Base-by-base conservation (phyloP, 2,329 filamentous ascomycete genomes). In the Didymella pinodella region DNA sequence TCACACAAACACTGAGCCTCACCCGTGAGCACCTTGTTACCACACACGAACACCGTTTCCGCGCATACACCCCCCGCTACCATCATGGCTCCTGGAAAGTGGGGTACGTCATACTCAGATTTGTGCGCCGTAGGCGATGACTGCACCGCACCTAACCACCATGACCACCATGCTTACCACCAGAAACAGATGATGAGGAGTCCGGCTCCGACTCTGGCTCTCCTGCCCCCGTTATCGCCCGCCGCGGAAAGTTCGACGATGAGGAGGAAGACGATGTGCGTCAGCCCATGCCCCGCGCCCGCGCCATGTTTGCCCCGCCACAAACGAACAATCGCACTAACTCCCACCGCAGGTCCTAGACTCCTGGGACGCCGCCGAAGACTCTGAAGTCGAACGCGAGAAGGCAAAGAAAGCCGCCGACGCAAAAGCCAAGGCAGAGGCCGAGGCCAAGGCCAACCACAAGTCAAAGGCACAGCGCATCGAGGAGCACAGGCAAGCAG, bases 351-450 rank as follows among this genome's bases (percentile, higher is more conserved):
- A 97, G 90, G 92, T 98, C 57, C 86, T 97, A 74, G 95, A 99
- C 61, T 94, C 92, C 32, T 99, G 95, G 95, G 93, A 98, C 73
- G 94, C 92, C 58, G 93, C 91, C 68, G 95, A 98, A 75, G 95
- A 99, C 81, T 97, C 93, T 62, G 95, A 99, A 73, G 94, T 89
- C 70, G 95, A 99, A 83, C 91, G 93, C 72, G 93, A 97, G 80
- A 99, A 98, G 84, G 91, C 87, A 28, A 91, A 90, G 80, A 95
- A 94, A 82, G 92, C 89, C 49, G 89, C 85, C 6, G 93, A 92
- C 74, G 90, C 87, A 52, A 96, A 96, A 80, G 92, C 90, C 58
- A 96, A 96, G 80, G 93, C 92, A 28, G 92, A 93, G 0, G 93
- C 91, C 44, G 91, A 92, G 72, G 92, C 92, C 7, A 92, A 91